Conservation (phyloP, 2,329 filamentous ascomycete genomes). For the Colletotrichum brevisporum region DNA sequence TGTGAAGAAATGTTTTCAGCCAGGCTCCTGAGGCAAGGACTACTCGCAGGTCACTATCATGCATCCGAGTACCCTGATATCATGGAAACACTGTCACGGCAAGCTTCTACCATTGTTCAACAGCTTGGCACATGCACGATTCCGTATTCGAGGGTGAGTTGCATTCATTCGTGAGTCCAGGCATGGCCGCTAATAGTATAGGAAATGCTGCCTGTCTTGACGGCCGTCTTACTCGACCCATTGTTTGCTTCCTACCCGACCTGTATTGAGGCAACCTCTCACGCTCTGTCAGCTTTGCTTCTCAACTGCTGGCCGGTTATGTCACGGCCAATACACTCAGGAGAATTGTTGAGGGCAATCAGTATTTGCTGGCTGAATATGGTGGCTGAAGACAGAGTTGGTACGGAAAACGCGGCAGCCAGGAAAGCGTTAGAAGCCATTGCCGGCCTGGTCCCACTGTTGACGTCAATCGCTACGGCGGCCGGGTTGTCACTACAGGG, state of each 20-base stretch:
- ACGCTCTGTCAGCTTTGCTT: conserved; percentile 71
- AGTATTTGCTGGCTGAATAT: conserved; percentile 74
- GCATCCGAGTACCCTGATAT: conserved; percentile 71
- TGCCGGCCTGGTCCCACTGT: conserved; percentile 49
- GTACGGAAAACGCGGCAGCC: conserved; percentile 6
- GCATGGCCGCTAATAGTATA: conserved; percentile 47
- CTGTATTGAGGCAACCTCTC: conserved; percentile 66
- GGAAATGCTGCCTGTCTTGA: conserved; percentile 77
- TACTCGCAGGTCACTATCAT: conserved; percentile 70
- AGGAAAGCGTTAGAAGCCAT: conserved; percentile 52
- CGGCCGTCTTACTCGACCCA: conserved; percentile 76
- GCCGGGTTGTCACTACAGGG: conserved; percentile 44
- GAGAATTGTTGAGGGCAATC: conserved; percentile 74
- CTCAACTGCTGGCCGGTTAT: conserved; percentile 79
- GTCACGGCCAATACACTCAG: conserved; percentile 65
- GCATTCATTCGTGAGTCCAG: too few species aligned
- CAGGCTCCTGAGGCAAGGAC: conserved; percentile 67
- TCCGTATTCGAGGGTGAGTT: conserved; percentile 75
- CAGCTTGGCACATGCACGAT: conserved; percentile 73
- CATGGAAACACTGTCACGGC: conserved; percentile 67
- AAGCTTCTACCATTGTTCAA: conserved; percentile 64
- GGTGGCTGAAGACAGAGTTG: conserved; percentile 52
- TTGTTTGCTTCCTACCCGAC: conserved; percentile 71
- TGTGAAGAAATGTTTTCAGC: conserved; percentile 57
- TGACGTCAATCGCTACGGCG: conserved; percentile 46